Evolutionary conservation across 2,329 filamentous ascomycete species (phyloP).

Genomic region (Annulohypoxylon truncatum): DNA sequence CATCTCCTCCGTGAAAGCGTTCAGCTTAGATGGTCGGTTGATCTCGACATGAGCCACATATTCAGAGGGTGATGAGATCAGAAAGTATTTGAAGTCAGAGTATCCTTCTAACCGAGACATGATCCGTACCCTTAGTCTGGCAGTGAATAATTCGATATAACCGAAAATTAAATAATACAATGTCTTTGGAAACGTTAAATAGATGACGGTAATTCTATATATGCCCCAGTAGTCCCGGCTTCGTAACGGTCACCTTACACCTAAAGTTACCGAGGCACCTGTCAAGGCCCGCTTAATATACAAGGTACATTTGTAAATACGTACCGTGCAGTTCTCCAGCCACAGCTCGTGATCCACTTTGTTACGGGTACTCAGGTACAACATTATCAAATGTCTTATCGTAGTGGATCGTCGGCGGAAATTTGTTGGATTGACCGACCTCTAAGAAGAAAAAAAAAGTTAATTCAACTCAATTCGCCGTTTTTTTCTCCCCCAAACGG

Average conservation of each 20-base stretch:
- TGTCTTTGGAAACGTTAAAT: background rate
- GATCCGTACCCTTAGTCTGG: constrained; percentile 22
- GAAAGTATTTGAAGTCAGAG: constrained; percentile 72
- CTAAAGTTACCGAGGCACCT: constrained; percentile 34
- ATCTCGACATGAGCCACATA: constrained; percentile 93
- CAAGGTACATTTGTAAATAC: background rate
- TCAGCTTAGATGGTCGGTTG: constrained; percentile 86
- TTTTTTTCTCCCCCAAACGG: constrained; percentile 24
- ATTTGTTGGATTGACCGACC: constrained; percentile 32
- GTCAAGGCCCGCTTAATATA: background rate
- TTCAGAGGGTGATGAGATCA: constrained; percentile 75
- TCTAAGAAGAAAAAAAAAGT: constrained; percentile 36
- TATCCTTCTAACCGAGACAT: constrained; percentile 52
- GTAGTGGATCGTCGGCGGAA: constrained; percentile 27
- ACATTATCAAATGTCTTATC: constrained; percentile 20
- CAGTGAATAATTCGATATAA: constrained; percentile 2
- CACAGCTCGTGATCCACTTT: constrained; percentile 2
- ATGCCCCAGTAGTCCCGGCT: background rate
- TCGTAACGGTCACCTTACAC: constrained; percentile 2
- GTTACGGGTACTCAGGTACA: background rate
- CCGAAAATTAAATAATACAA: constrained; percentile 6
- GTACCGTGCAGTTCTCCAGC: constrained; percentile 6
- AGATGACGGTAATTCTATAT: background rate
- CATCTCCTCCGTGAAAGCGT: constrained; percentile 86
- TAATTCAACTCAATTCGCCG: constrained; percentile 25